phyloP scores from a whole-genome alignment of 192 early-diverging fungal species.

The Kickxella alabastrina region DNA sequence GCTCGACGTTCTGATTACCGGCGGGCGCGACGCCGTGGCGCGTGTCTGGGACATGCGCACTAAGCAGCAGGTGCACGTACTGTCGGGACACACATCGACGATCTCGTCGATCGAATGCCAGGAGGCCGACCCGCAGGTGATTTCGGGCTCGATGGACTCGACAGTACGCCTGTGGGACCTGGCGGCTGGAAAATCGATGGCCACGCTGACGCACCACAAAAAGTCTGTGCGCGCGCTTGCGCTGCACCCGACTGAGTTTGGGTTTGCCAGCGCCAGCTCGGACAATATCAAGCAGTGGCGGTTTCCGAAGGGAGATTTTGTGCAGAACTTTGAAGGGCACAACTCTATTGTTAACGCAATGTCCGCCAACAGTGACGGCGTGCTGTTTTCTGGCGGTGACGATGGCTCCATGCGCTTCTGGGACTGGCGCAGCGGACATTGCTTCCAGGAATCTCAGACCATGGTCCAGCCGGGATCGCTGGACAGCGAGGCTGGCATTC shows the following conservation, averaged over 20 bases:
- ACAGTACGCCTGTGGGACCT: constrained; percentile 97
- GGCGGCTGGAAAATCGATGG: constrained; percentile 91
- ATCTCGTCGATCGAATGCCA: constrained; percentile 87
- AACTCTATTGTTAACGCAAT: constrained; percentile 88
- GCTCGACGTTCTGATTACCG: constrained; percentile 90
- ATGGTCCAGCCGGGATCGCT: constrained; percentile 93
- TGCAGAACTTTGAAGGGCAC: constrained; percentile 89
- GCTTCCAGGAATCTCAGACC: constrained; percentile 88
- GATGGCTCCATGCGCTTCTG: constrained; percentile 96
- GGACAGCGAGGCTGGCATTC: constrained; percentile 93
- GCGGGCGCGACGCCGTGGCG: constrained; percentile 90
- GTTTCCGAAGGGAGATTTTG: constrained; percentile 90
- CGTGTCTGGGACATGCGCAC: constrained; percentile 99
- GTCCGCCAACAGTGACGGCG: constrained; percentile 84
- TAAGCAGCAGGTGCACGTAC: constrained; percentile 82
- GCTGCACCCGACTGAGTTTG: constrained; percentile 89
- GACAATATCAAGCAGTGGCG: constrained; percentile 98
- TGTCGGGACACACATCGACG: constrained; percentile 84
- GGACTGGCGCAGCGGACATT: constrained; percentile 95
- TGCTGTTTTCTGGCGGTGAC: constrained; percentile 94
- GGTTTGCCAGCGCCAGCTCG: constrained; percentile 83
- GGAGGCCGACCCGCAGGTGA: constrained; percentile 94
- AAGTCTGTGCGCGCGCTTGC: constrained; percentile 91
- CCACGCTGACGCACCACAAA: constrained; percentile 95
- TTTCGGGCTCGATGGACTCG: constrained; percentile 88